Base-by-base conservation (phyloP, 164 flowering plant species). In the Dillenia suffruticosa region DNA sequence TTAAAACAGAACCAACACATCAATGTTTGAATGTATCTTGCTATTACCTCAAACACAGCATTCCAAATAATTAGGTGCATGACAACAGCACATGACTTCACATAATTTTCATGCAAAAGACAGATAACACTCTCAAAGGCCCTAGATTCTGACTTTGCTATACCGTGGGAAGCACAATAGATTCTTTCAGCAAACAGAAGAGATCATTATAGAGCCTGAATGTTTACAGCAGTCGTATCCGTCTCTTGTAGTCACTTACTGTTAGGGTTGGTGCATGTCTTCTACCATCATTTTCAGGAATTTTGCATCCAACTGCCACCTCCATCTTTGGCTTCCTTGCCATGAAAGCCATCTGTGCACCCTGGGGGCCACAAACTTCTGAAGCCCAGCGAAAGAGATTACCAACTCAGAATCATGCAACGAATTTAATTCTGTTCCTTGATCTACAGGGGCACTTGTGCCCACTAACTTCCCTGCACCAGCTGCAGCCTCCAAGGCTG, bases 391-490 rank as follows among this genome's bases (percentile, higher is more conserved):
- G 75, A 94, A 67, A 5, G 99, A 85, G 49, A 91, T 88, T n/a
- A 84, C 84, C 52, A 94, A 70, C 46, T 91, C 93, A 70, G 91
- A 94, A 71, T 86, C 59, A 54, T 94, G 97, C 73, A 91, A 68
- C 46, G 72, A 12, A 65, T 94, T 78, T 9, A 82, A 79, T 57
- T 81, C 90, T 6, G 96, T 89, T 56, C 97, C 97, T 64, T 61
- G 78, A 73, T 88, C 99, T n/a, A 94, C 84, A 9, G 99, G 99
- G 13, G 97, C 99, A 57, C 71, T 82, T 1, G 99, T 94, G 64
- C 91, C 99, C 56, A 89, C 87, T 78, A 94, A 67, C 74, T 91
- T 94, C 61, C 99, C 97, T 0, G 97, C 97, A 74, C 51, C 96
- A 40, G 96, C 97, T 60, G 96, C 97, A 13, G 92, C 96, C 74